Percentiles rank a stretch among this genome's conserved stretches.
Evolutionary conservation across 306 rosid species (phyloP).

Genomic region (Sicyos edulis): DNA sequence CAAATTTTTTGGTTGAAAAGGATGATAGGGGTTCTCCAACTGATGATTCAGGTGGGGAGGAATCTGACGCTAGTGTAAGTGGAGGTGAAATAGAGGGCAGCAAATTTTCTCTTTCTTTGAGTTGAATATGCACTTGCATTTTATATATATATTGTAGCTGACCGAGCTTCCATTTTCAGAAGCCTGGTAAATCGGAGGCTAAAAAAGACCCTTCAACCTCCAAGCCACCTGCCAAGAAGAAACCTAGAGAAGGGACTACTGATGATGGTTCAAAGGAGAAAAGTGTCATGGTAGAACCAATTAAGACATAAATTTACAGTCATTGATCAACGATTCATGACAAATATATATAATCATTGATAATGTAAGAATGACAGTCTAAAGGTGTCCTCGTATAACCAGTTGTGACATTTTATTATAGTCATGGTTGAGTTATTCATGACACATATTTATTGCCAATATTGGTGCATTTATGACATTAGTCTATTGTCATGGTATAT

Average conservation of each 20-base stretch:
- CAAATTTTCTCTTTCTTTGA: background rate
- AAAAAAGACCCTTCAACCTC: constrained; percentile 61
- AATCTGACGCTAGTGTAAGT: constrained; percentile 70
- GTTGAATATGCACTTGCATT: constrained; percentile 10
- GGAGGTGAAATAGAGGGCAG: constrained; percentile 77
- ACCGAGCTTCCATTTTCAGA: constrained; percentile 46
- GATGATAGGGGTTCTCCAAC: constrained; percentile 96
- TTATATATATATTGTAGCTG: constrained; percentile 13
- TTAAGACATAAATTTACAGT: too few species aligned
- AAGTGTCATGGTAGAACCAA: too few species aligned
- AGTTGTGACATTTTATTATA: too few species aligned
- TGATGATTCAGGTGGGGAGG: constrained; percentile 93
- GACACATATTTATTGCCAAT: too few species aligned
- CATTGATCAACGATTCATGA: too few species aligned
- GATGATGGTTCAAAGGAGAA: constrained; percentile 83
- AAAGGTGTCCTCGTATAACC: too few species aligned
- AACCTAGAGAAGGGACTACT: constrained; percentile 51
- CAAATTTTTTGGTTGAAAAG: constrained; percentile 69
- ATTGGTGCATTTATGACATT: too few species aligned
- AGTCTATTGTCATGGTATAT: too few species aligned
- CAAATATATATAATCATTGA: too few species aligned
- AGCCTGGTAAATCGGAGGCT: constrained; percentile 73
- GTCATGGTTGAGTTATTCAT: too few species aligned
- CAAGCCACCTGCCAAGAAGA: constrained; percentile 82
- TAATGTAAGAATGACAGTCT: too few species aligned